These are phyloP conservation scores for Syzygium grande DNA, from an alignment of 345 rosid genomes.

Conservation along the genomic window DNA sequence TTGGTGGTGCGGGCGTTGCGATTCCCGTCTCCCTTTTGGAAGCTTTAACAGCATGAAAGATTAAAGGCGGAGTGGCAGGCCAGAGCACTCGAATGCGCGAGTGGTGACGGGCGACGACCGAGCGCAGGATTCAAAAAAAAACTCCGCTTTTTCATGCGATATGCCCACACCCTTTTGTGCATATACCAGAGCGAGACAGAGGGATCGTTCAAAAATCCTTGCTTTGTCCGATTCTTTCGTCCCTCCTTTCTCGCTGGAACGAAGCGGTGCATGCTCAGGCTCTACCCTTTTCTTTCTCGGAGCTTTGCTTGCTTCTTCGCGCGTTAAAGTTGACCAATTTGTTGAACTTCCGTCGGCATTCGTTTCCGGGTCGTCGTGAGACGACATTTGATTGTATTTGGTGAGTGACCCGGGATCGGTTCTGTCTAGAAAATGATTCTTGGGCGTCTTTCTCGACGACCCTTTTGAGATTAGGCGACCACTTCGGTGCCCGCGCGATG, in stretches of 20 bases:
- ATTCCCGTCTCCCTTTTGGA: background rate
- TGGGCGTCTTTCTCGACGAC: background rate
- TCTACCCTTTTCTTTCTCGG: background rate
- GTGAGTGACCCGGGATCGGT: background rate
- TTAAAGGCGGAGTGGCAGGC: background rate
- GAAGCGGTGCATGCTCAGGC: background rate
- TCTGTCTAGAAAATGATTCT: background rate
- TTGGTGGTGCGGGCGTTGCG: background rate
- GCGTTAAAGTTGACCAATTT: background rate
- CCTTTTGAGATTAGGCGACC: background rate
- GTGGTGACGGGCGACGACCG: background rate
- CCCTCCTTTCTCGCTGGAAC: background rate
- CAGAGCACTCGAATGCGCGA: background rate
- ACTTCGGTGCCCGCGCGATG: background rate
- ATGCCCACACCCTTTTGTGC: background rate
- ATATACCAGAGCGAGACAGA: background rate
- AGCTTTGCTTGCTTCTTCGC: background rate
- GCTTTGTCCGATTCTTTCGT: constrained; percentile 4
- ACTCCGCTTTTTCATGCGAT: background rate
- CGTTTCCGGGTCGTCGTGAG: background rate
- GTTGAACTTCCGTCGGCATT: background rate
- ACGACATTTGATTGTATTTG: background rate
- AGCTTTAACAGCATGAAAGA: background rate
- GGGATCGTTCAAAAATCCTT: background rate
- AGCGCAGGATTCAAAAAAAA: background rate